These are phyloP conservation scores for Fusarium sp. DNA, from an alignment of 2,329 filamentous ascomycete species.

Conservation along the genomic window DNA sequence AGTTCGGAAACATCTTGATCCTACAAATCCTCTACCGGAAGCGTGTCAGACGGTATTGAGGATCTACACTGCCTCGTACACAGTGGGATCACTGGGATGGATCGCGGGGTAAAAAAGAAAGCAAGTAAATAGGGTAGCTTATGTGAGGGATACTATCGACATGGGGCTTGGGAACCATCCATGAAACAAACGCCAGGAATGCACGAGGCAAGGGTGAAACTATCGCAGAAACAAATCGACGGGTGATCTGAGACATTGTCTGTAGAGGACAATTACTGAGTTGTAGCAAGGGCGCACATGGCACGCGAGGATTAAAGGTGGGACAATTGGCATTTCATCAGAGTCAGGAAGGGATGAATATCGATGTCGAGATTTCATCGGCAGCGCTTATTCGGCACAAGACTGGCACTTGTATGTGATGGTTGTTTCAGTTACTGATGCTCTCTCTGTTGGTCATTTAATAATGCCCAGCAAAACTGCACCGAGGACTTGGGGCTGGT, in stretches of 20 bases:
- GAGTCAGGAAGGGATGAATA: conserved; percentile 21
- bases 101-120: conserved; percentile 20
- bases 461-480: conserved; percentile 1
- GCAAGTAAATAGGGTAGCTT: conserved; percentile 3
- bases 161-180: conserved; percentile 10
- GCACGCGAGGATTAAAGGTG: not conserved
- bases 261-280: conserved; percentile 8
- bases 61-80: conserved; percentile 28
- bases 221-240: conserved; percentile 18
- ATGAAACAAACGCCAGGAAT: conserved; percentile 34
- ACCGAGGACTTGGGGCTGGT: conserved; percentile 17
- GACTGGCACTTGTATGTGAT: conserved; percentile 29
- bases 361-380: conserved; percentile 1
- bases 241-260: conserved; percentile 4
- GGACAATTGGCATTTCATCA: conserved; percentile 20
- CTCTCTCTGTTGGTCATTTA: conserved; percentile 5
- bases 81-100: conserved; percentile 27
- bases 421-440: conserved; percentile 10
- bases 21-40: conserved; percentile 17
- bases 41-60: conserved; percentile 20
- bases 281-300: conserved; percentile 7
- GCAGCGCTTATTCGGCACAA: conserved; percentile 2
- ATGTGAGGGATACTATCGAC: conserved; percentile 38
- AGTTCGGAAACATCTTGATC: conserved; percentile 15
- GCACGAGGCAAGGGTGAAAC: conserved; percentile 35